A percentile compares a stretch with the other conserved stretches of the same genome.
phyloP scores from a whole-genome alignment of 1,139 yeast species.

The Pichia inconspicua region DNA sequence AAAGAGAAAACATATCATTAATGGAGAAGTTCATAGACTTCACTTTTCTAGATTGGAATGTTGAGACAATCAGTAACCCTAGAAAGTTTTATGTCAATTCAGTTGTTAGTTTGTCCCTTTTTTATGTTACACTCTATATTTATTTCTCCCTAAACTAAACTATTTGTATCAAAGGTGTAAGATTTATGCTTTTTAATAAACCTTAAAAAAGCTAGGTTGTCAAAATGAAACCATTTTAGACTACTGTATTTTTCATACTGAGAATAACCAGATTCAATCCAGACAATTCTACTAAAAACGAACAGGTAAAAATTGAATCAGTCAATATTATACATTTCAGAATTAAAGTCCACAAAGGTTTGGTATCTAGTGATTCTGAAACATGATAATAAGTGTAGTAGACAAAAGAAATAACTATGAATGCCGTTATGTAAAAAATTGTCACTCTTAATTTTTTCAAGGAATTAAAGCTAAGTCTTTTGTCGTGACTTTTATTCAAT shows the following conservation, averaged over 20 bases:
- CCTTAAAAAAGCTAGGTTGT: too few species aligned
- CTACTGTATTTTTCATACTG: slow-evolving; percentile 4
- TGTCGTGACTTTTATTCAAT: neutral
- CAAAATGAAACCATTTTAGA: neutral
- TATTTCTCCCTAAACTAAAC: slow-evolving; percentile 10
- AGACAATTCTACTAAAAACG: slow-evolving; percentile 20
- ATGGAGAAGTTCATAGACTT: neutral
- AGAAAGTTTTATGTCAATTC: slow-evolving; percentile 8
- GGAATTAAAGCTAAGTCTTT: neutral
- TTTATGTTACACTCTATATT: slow-evolving; percentile 4
- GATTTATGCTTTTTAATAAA: too few species aligned
- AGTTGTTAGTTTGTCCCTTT: neutral
- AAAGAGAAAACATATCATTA: neutral
- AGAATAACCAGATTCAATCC: slow-evolving; percentile 16
- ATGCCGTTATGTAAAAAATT: slow-evolving; percentile 7
- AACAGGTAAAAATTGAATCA: slow-evolving; percentile 20
- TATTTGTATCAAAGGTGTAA: neutral
- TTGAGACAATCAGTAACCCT: slow-evolving; percentile 5
- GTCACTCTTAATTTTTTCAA: slow-evolving; percentile 12
- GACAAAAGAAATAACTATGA: slow-evolving; percentile 9
- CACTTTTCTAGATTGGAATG: slow-evolving; percentile 13
- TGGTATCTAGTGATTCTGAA: slow-evolving; percentile 1
- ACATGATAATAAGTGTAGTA: slow-evolving; percentile 1
- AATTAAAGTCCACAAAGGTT: slow-evolving; percentile 6
- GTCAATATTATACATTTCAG: slow-evolving; percentile 16